Evolutionary conservation across 306 rosid species (phyloP).

Genomic region (Mimosa bimucronata): DNA sequence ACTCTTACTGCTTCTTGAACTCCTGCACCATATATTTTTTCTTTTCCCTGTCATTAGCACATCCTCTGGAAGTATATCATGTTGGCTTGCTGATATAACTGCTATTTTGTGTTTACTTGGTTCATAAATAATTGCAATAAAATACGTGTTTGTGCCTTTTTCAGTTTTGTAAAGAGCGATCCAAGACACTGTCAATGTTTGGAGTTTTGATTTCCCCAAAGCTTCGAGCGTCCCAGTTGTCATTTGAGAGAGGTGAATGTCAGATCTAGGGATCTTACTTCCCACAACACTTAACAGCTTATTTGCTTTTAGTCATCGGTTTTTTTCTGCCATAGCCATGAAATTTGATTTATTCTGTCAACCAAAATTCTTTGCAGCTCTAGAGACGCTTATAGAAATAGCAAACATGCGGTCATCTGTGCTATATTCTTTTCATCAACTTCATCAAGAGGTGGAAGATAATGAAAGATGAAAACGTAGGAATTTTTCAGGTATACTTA

Average conservation of each 20-base stretch:
- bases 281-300: constrained; percentile 18
- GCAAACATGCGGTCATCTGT: constrained; percentile 72
- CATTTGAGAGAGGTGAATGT: constrained; percentile 78
- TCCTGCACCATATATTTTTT: not conserved
- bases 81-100: constrained; percentile 28
- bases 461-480: constrained; percentile 44
- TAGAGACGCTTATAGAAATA: constrained; percentile 72
- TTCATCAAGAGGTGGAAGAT: constrained; percentile 57
- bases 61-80: constrained; percentile 18
- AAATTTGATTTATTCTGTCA: constrained; percentile 36
- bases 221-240: constrained; percentile 79
- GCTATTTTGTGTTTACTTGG: constrained; percentile 13
- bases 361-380: constrained; percentile 57
- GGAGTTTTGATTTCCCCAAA: constrained; percentile 89
- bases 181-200: constrained; percentile 66
- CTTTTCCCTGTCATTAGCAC: constrained; percentile 23
- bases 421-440: constrained; percentile 54
- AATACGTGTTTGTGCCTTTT: constrained; percentile 29
- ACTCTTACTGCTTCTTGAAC: constrained; percentile 18
- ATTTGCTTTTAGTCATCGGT: constrained; percentile 15
- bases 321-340: constrained; percentile 7
- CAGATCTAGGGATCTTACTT: constrained; percentile 29
- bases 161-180: constrained; percentile 70
- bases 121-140: constrained; percentile 23
- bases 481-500: constrained; percentile 33